Conservation (phyloP, 2,329 filamentous ascomycete genomes). For the Penicillium crustosum region DNA sequence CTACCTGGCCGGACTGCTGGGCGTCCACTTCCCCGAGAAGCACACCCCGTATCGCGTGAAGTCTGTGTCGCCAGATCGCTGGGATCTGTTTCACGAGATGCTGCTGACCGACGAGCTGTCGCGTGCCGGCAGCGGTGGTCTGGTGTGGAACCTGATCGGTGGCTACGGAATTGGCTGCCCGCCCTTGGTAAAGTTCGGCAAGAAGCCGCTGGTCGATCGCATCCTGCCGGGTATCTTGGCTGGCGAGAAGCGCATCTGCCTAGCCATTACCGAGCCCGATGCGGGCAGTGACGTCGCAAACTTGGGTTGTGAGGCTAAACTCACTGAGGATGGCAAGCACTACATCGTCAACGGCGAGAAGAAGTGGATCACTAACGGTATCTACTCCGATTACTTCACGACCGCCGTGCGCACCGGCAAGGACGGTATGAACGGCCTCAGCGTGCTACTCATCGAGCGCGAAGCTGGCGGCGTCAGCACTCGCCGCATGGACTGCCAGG, state of each 20-base stretch:
- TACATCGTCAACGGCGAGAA: conserved; percentile 99
- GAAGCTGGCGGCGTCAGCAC: conserved; percentile 81
- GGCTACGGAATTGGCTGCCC: conserved; percentile 96
- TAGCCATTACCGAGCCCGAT: conserved; percentile 96
- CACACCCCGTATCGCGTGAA: conserved; percentile 70
- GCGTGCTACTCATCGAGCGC: conserved; percentile 88
- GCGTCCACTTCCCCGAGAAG: conserved; percentile 72
- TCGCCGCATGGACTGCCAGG: conserved; percentile 96
- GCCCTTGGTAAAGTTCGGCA: conserved; percentile 87
- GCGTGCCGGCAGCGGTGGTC: conserved; percentile 81
- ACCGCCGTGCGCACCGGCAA: conserved; percentile 89
- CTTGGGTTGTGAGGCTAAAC: conserved; percentile 90
- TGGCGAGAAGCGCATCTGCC: conserved; percentile 94
- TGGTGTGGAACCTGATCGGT: conserved; percentile 95
- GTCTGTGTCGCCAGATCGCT: conserved; percentile 80
- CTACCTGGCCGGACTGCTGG: conserved; percentile 87
- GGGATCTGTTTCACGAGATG: conserved; percentile 99
- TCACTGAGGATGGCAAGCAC: conserved; percentile 93
- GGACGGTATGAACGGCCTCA: conserved; percentile 88
- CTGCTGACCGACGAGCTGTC: conserved; percentile 92
- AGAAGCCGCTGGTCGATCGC: conserved; percentile 78
- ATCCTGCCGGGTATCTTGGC: conserved; percentile 84
- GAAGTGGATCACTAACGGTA: conserved; percentile 99
- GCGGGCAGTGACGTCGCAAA: conserved; percentile 95
- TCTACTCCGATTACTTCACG: conserved; percentile 97